phyloP scores from a whole-genome alignment of 2,329 filamentous ascomycete species.

The Diaporthe capsici region DNA sequence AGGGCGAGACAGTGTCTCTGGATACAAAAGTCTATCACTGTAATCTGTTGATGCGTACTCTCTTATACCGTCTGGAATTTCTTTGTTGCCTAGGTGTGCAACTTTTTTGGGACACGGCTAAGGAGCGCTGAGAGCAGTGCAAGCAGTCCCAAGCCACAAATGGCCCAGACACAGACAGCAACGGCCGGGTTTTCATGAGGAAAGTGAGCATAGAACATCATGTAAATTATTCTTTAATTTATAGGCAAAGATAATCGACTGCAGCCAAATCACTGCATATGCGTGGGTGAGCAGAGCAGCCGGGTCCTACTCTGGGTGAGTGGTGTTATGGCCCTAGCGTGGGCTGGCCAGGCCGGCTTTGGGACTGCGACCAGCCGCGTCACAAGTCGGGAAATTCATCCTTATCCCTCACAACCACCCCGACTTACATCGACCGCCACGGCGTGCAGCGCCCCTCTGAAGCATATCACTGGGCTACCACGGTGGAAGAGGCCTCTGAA shows the following conservation, averaged over 20 bases:
- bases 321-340: slow-evolving; percentile 35
- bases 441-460: slow-evolving; percentile 22
- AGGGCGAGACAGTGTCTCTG: not conserved
- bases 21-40: not conserved
- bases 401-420: slow-evolving; percentile 35
- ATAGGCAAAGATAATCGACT: not conserved
- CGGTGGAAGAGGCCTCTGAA: slow-evolving; percentile 1
- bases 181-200: not conserved
- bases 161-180: no score
- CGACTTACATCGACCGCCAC: slow-evolving; percentile 29
- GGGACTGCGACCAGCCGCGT: slow-evolving; percentile 31
- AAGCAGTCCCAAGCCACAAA: not conserved
- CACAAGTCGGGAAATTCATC: slow-evolving; percentile 25
- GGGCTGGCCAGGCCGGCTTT: slow-evolving; percentile 28
- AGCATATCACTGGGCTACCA: not conserved
- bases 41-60: not conserved
- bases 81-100: slow-evolving; percentile 10
- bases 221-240: no score
- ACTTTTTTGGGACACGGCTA: not conserved
- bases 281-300: not conserved
- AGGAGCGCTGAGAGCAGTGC: not conserved
- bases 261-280: not conserved
- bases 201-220: not conserved
- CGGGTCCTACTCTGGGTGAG: slow-evolving; percentile 8
- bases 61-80: not conserved